Conservation (phyloP, 345 rosid species). For the Abelmoschus esculentus region DNA sequence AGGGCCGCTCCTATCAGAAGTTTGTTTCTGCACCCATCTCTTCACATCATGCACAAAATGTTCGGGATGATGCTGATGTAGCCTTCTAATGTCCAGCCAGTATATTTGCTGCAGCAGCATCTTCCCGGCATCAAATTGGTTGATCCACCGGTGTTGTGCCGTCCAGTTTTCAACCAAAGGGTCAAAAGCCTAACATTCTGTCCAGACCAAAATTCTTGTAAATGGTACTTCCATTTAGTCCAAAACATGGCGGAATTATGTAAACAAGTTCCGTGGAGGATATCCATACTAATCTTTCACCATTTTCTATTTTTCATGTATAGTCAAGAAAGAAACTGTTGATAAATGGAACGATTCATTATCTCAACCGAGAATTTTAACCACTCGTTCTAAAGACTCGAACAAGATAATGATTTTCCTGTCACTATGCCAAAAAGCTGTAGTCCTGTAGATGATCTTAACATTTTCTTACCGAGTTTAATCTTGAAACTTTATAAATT, state of each 20-base stretch:
- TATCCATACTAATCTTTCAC: background rate
- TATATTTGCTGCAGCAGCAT: background rate
- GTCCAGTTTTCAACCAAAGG: background rate
- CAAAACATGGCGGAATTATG: conserved; percentile 1
- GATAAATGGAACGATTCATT: background rate
- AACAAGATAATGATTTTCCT: too few species aligned
- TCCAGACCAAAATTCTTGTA: background rate
- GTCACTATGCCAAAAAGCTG: too few species aligned
- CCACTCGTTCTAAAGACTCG: background rate
- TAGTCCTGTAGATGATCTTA: too few species aligned
- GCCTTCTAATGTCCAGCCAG: background rate
- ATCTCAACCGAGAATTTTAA: background rate
- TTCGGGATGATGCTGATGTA: background rate
- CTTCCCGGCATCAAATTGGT: background rate
- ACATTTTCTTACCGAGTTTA: too few species aligned
- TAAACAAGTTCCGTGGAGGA: background rate
- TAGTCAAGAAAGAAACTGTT: background rate
- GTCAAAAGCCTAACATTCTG: background rate
- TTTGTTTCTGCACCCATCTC: background rate
- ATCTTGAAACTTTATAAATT: too few species aligned
- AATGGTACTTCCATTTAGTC: background rate
- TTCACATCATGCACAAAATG: background rate
- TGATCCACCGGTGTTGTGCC: background rate
- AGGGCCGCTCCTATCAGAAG: background rate
- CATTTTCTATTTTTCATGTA: background rate